A percentile compares a stretch with the other conserved stretches of the same genome.
Evolutionary conservation across 441 rosid genomes (phyloP).

Genomic region (Lagerstroemia fauriei): DNA sequence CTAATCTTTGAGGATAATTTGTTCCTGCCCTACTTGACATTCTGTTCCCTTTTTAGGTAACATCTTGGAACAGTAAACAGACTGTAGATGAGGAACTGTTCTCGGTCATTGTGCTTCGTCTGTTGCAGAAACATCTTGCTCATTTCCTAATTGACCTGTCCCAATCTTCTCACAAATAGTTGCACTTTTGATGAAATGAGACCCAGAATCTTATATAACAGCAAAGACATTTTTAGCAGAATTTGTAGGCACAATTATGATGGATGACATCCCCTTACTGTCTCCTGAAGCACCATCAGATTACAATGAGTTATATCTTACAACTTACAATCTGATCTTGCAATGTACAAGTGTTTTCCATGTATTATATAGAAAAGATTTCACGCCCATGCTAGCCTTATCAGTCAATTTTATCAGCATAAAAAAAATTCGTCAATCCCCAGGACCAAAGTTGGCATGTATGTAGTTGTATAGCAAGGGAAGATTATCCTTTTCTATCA

Average conservation of each 20-base stretch:
- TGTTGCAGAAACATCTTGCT: too few species aligned
- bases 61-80: background rate
- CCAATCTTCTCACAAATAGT: background rate
- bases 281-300: background rate
- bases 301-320: background rate
- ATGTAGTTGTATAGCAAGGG: background rate
- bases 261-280: background rate
- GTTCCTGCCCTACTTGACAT: background rate
- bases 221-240: background rate
- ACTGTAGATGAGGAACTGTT: background rate
- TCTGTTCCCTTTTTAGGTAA: background rate
- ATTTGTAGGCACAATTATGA: too few species aligned
- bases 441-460: background rate
- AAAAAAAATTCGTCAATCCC: too few species aligned
- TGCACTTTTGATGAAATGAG: background rate
- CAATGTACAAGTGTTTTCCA: too few species aligned
- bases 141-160: background rate
- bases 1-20: background rate
- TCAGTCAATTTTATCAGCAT: too few species aligned
- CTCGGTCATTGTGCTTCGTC: background rate
- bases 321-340: background rate
- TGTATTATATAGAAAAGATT: background rate
- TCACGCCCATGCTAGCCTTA: too few species aligned
- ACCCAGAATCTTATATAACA: background rate
- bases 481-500: background rate